Conservation (phyloP, 805 yeast species). For the Hanseniaspora nectarophila region DNA sequence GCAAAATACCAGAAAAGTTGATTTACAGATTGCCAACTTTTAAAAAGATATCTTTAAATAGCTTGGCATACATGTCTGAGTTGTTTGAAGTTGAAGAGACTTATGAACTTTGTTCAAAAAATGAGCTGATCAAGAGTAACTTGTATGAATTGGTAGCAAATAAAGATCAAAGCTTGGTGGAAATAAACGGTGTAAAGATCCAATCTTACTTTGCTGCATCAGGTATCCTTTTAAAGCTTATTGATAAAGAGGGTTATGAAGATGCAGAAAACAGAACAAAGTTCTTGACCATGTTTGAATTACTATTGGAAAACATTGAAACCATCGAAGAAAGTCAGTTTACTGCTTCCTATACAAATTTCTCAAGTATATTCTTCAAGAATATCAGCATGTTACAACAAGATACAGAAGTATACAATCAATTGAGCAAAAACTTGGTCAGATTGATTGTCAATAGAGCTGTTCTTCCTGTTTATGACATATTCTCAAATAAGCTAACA, state of each 20-base stretch:
- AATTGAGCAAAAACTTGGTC: neutral
- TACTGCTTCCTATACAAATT: neutral
- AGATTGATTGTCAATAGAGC: neutral
- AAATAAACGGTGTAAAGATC: neutral
- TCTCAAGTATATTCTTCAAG: neutral
- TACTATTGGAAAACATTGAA: neutral
- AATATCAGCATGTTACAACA: neutral
- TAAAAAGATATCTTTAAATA: conserved; percentile 4
- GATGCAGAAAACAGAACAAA: neutral
- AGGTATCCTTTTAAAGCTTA: neutral
- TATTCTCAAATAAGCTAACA: neutral
- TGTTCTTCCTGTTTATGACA: neutral
- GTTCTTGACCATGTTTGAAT: neutral
- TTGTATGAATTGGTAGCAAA: neutral
- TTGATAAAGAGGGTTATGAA: neutral
- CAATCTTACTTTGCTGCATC: neutral
- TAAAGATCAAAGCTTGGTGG: neutral
- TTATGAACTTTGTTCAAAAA: neutral
- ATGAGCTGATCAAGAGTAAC: neutral
- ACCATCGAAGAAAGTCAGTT: neutral
- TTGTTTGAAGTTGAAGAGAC: neutral
- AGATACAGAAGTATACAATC: neutral
- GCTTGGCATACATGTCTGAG: neutral
- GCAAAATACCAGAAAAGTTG: conserved; percentile 6
- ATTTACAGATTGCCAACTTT: conserved; percentile 9